Conservation (phyloP, 2,329 filamentous ascomycete species). For the Cyphellophora attinorum region DNA sequence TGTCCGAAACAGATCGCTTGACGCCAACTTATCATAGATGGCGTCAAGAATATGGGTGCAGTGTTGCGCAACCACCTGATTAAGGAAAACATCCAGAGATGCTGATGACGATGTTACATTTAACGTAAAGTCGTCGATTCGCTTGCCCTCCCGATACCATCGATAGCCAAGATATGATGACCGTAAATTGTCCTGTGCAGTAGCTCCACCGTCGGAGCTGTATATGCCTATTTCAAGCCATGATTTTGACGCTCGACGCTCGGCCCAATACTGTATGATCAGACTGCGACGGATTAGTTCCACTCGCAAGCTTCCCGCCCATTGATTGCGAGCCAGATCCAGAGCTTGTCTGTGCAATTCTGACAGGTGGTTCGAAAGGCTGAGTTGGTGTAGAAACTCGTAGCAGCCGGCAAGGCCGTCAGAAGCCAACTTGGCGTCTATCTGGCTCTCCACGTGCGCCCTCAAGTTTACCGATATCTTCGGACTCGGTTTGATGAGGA, state of each 20-base stretch:
- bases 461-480: slow-evolving; percentile 58
- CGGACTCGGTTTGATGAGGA: slow-evolving; percentile 63
- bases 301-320: slow-evolving; percentile 68
- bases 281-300: slow-evolving; percentile 74
- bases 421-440: slow-evolving; percentile 61
- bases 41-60: slow-evolving; percentile 60
- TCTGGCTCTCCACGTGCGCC: slow-evolving; percentile 55
- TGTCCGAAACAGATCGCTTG: slow-evolving; percentile 52
- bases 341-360: slow-evolving; percentile 69
- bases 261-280: slow-evolving; percentile 83
- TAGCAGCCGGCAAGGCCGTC: slow-evolving; percentile 74
- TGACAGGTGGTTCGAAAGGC: slow-evolving; percentile 82
- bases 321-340: slow-evolving; percentile 59
- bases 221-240: slow-evolving; percentile 84
- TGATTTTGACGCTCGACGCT: slow-evolving; percentile 62
- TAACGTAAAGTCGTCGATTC: slow-evolving; percentile 60
- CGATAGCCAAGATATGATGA: slow-evolving; percentile 38
- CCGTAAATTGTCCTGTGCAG: slow-evolving; percentile 13
- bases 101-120: slow-evolving; percentile 56
- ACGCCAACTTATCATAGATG: slow-evolving; percentile 52
- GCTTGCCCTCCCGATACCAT: slow-evolving; percentile 78
- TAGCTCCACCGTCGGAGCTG: slow-evolving; percentile 53
- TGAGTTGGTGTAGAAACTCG: slow-evolving; percentile 74
- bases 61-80: slow-evolving; percentile 65
- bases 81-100: slow-evolving; percentile 65